Conservation (phyloP, 768 basidiomycete genomes). For the Lactarius sp. region DNA sequence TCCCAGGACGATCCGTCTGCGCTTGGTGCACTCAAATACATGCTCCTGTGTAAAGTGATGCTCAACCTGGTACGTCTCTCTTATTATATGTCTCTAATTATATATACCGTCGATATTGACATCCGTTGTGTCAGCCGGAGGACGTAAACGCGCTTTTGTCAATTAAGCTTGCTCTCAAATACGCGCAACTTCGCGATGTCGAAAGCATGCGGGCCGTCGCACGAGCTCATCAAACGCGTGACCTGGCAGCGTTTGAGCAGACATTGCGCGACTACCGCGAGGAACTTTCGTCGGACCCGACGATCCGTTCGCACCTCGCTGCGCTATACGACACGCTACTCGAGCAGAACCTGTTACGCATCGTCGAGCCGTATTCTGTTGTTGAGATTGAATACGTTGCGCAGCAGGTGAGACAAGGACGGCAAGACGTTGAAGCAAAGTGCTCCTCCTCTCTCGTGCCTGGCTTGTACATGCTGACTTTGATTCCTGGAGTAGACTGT, state of each 20-base stretch:
- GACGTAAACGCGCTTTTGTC: slow-evolving; percentile 84
- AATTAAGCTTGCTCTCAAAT: slow-evolving; percentile 84
- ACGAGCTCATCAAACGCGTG: slow-evolving; percentile 86
- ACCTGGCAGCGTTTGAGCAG: slow-evolving; percentile 84
- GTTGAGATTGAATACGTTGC: slow-evolving; percentile 92
- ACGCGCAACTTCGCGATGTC: slow-evolving; percentile 82
- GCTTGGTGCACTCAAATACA: slow-evolving; percentile 89
- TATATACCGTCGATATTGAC: slow-evolving; percentile 1
- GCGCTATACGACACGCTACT: slow-evolving; percentile 93
- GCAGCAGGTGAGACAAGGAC: slow-evolving; percentile 75
- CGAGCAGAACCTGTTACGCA: slow-evolving; percentile 90
- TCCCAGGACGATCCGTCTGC: slow-evolving; percentile 64
- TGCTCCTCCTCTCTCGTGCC: slow-evolving; percentile 37
- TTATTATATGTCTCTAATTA: background rate
- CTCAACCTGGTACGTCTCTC: slow-evolving; percentile 71
- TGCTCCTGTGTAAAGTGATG: slow-evolving; percentile 99
- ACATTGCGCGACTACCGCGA: slow-evolving; percentile 82
- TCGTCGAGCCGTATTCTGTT: slow-evolving; percentile 92
- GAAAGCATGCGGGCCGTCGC: slow-evolving; percentile 96
- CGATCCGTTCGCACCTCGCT: slow-evolving; percentile 91
- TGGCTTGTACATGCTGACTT: background rate
- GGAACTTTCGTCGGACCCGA: slow-evolving; percentile 91
- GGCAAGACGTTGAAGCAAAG: slow-evolving; percentile 90
- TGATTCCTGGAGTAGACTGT: slow-evolving; percentile 51
- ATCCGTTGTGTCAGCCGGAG: slow-evolving; percentile 60